Evolutionary conservation across 306 rosid genomes (phyloP), one percentile per base, ranked within the genome.

Genomic region (Castanea crenata): DNA sequence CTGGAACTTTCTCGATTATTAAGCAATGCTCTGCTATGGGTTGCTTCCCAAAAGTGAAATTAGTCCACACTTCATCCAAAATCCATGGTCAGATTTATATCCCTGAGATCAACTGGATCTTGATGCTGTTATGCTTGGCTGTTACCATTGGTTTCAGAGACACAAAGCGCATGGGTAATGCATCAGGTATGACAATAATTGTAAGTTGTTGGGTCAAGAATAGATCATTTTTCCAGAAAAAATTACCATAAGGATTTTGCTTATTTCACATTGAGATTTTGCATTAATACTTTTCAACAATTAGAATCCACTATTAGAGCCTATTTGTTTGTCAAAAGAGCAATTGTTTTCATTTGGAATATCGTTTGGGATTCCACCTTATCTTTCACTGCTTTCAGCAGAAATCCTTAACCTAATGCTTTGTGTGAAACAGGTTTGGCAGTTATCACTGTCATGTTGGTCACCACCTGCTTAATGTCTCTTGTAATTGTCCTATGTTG

Each of bases 391-490:
- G n/a, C 52, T 19, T 70, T 62, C 76, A 21, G 57, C 55, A 38
- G 59, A 52, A 68, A 70, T 76, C 71, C 77, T 57, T 78, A 34
- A 78, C 85, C 18, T 13, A 56, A 29, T 23, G 38, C 71, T 73
- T 78, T 63, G 8, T 74, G 44, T 19, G n/a, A 9, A 79, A 83
- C 97, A 95, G 99, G 99, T 84, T 88, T 95, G 88, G 97, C 97
- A 54, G 97, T 95, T 78, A 95, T 95, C 55, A 92, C 97, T 12
- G 99, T 92, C 75, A 95, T 95, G 98, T 87, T 95, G 87, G 99
- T 95, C 71, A 95, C 99, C 54, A 95, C 98, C 29, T 91, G 97
- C 92, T 84, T 95, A 83, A 95, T 95, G 99, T 95, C 99, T 55
- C 90, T 92, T 51, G 92, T 92, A 76, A 90, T 95, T 23, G 97